Conservation (phyloP, 1,139 yeast genomes). For the Saccharomyces hybrid region DNA sequence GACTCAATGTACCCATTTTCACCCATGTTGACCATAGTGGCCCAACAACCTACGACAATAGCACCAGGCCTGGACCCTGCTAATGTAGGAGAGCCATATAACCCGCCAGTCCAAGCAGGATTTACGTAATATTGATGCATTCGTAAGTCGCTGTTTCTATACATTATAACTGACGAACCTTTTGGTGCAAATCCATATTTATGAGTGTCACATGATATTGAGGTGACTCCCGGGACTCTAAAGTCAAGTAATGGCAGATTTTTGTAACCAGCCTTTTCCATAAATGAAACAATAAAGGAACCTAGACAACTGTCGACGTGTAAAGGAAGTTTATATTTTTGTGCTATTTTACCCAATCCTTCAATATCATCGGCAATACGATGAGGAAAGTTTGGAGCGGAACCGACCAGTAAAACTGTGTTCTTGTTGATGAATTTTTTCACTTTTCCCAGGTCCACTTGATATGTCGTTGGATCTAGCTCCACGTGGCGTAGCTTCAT, state of each 20-base stretch:
- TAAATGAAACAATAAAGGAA: slow-evolving; percentile 78
- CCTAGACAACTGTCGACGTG: slow-evolving; percentile 97
- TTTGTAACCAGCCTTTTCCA: slow-evolving; percentile 56
- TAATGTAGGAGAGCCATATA: slow-evolving; percentile 91
- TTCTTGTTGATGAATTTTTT: slow-evolving; percentile 60
- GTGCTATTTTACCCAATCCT: slow-evolving; percentile 59
- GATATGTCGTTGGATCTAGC: slow-evolving; percentile 55
- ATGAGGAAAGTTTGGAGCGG: slow-evolving; percentile 96
- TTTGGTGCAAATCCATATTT: slow-evolving; percentile 98
- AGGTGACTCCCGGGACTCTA: slow-evolving; percentile 87
- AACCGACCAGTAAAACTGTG: slow-evolving; percentile 79
- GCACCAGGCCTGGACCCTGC: slow-evolving; percentile 99
- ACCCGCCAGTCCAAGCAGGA: slow-evolving; percentile 88
- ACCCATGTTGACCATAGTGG: slow-evolving; percentile 75
- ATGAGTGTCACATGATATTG: slow-evolving; percentile 95
- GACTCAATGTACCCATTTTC: slow-evolving; percentile 64
- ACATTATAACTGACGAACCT: slow-evolving; percentile 91
- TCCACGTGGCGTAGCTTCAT: slow-evolving; percentile 80
- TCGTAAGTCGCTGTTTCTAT: slow-evolving; percentile 58
- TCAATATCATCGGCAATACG: slow-evolving; percentile 89
- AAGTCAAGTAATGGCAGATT: slow-evolving; percentile 71
- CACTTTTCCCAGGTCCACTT: slow-evolving; percentile 61
- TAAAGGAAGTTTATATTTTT: slow-evolving; percentile 58
- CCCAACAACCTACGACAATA: slow-evolving; percentile 95
- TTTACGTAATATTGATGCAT: slow-evolving; percentile 77